Conservation (phyloP, 1,139 yeast genomes). For the Lodderomyces oxycetoniae region DNA sequence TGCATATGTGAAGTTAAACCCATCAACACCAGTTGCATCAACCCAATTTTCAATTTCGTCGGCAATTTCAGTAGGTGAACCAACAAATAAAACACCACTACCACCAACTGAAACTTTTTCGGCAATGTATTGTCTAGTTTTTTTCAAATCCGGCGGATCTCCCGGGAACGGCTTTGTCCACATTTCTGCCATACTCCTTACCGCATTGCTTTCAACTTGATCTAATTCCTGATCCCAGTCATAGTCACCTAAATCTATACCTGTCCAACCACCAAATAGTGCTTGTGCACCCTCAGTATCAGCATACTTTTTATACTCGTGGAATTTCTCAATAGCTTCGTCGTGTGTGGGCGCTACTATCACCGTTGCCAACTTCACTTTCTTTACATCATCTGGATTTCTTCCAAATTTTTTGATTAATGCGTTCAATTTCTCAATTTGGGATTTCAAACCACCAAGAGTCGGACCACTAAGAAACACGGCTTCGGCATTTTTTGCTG, state of each 20-base stretch:
- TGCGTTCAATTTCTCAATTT: constrained; percentile 24
- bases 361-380: constrained; percentile 26
- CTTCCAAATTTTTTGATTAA: constrained; percentile 27
- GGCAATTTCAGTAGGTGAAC: constrained; percentile 24
- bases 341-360: constrained; percentile 32
- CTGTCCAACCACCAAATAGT: constrained; percentile 33
- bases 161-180: constrained; percentile 28
- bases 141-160: constrained; percentile 20
- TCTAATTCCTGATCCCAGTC: constrained; percentile 26
- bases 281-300: constrained; percentile 36
- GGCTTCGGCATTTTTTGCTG: constrained; percentile 42
- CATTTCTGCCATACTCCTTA: constrained; percentile 22
- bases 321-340: constrained; percentile 28
- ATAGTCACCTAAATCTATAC: constrained; percentile 27
- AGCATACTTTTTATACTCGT: constrained; percentile 24
- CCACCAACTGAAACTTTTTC: constrained; percentile 23
- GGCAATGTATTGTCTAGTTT: constrained; percentile 23
- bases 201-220: constrained; percentile 25
- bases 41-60: constrained; percentile 27
- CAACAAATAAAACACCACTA: constrained; percentile 20
- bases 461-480: constrained; percentile 31
- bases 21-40: constrained; percentile 24
- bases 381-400: constrained; percentile 28
- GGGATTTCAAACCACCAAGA: constrained; percentile 24
- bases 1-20: constrained; percentile 25